These are phyloP conservation scores for Davidsoniella eucalypti DNA, from an alignment of 2,329 filamentous ascomycete species.

Conservation along the genomic window DNA sequence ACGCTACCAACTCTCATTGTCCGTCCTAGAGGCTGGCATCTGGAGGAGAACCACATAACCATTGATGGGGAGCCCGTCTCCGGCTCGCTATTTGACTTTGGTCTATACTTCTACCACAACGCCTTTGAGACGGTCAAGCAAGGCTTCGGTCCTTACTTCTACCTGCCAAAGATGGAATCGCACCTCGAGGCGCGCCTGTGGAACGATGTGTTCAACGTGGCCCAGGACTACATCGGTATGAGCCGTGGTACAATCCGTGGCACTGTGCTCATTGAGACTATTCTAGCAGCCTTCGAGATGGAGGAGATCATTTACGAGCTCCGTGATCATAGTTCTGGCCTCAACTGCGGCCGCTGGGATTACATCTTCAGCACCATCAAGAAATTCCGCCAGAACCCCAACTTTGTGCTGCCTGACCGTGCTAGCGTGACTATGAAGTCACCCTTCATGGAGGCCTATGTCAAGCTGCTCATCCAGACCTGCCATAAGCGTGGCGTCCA, in stretches of 20 bases:
- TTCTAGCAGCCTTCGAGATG: constrained; percentile 97
- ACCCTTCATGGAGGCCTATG: constrained; percentile 95
- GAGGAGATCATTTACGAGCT: constrained; percentile 99
- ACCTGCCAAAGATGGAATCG: constrained; percentile 95
- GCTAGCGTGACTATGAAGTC: constrained; percentile 90
- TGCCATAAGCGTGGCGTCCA: constrained; percentile 96
- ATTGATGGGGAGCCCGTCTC: constrained; percentile 92
- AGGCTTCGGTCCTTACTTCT: constrained; percentile 89
- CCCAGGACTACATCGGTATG: constrained; percentile 85
- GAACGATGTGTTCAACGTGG: constrained; percentile 96
- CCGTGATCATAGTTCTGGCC: constrained; percentile 82
- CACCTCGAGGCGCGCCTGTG: constrained; percentile 93
- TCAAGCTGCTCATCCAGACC: constrained; percentile 94
- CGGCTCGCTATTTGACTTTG: constrained; percentile 87
- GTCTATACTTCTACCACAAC: constrained; percentile 98
- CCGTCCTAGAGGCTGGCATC: constrained; percentile 89
- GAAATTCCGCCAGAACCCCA: constrained; percentile 90
- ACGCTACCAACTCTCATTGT: constrained; percentile 78
- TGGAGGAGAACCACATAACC: constrained; percentile 96
- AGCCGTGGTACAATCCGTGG: constrained; percentile 80
- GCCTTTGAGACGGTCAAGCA: constrained; percentile 71
- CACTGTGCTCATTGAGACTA: constrained; percentile 95
- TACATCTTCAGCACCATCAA: constrained; percentile 99
- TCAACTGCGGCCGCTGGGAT: constrained; percentile 98
- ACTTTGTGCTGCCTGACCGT: constrained; percentile 87